A percentile compares a stretch with the other conserved stretches of the same genome.
phyloP scores from a whole-genome alignment of 1,284 basidiomycete species.

The Boletus sp. region DNA sequence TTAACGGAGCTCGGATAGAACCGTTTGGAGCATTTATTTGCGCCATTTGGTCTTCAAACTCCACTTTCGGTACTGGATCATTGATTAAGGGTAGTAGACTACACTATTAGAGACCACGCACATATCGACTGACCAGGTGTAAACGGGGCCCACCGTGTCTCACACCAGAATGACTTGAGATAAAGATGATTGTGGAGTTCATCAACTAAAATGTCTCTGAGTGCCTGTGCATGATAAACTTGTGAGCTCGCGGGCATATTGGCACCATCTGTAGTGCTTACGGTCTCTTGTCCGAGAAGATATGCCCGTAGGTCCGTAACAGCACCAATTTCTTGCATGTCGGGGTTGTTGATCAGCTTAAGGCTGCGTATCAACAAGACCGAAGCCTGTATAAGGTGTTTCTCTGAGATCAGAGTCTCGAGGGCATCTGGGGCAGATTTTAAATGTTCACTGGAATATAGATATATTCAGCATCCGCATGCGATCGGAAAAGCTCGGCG shows the following conservation, averaged over 20 bases:
- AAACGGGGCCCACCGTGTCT: conserved; percentile 87
- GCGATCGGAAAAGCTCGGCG: conserved; percentile 28
- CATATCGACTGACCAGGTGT: conserved; percentile 73
- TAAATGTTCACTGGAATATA: conserved; percentile 83
- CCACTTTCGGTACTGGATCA: conserved; percentile 49
- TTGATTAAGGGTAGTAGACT: conserved; percentile 10
- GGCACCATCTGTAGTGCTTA: conserved; percentile 36
- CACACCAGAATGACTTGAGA: conserved; percentile 95
- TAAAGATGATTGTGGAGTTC: conserved; percentile 98
- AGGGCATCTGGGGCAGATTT: conserved; percentile 90
- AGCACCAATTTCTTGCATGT: conserved; percentile 94
- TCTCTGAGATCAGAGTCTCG: conserved; percentile 94
- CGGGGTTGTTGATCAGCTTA: conserved; percentile 87
- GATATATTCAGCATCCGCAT: conserved; percentile 11
- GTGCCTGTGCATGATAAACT: conserved; percentile 49
- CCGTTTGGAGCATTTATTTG: conserved; percentile 28
- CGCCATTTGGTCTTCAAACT: conserved; percentile 51
- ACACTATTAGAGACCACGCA: conserved; percentile 37
- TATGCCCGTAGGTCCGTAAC: conserved; percentile 87
- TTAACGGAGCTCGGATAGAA: conserved; percentile 35
- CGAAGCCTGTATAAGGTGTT: conserved; percentile 87
- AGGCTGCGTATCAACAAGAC: conserved; percentile 84
- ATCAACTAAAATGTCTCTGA: conserved; percentile 91
- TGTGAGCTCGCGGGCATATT: not conserved
- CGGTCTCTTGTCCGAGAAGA: conserved; percentile 83